Percentiles rank a stretch among this genome's conserved stretches.
phyloP scores from a whole-genome alignment of 441 rosid species.

The California macrophylla region DNA sequence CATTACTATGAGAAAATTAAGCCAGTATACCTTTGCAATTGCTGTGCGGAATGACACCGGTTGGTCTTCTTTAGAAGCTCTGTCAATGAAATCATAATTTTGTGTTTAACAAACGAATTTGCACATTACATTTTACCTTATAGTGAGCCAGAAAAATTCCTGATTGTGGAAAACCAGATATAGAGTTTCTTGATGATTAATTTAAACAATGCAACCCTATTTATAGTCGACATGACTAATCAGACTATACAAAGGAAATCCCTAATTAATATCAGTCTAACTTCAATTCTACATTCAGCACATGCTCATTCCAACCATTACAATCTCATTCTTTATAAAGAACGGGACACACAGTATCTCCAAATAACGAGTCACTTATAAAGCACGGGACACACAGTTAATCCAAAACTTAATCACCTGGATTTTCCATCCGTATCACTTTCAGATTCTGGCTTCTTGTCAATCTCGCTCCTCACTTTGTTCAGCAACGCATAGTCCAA shows the following conservation, averaged over 20 bases:
- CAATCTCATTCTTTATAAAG: not conserved
- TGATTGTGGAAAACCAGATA: not conserved
- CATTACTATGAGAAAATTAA: not conserved
- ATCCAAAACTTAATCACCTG: slow-evolving; percentile 32
- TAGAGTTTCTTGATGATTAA: not conserved
- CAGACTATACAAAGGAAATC: not conserved
- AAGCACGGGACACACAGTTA: not conserved
- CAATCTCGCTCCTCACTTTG: slow-evolving; percentile 89
- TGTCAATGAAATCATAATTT: slow-evolving; percentile 17
- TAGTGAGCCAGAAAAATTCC: too few species aligned
- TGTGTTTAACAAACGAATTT: not conserved
- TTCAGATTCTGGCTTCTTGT: slow-evolving; percentile 65
- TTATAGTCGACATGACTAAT: too few species aligned
- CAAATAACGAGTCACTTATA: not conserved
- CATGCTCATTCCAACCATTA: not conserved
- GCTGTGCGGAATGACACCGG: slow-evolving; percentile 71
- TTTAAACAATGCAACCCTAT: too few species aligned
- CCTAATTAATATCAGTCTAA: not conserved
- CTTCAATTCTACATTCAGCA: not conserved
- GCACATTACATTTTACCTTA: too few species aligned
- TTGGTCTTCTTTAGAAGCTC: slow-evolving; percentile 63
- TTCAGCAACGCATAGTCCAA: slow-evolving; percentile 84
- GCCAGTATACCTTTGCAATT: slow-evolving; percentile 57
- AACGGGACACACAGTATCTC: not conserved
- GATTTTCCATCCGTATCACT: slow-evolving; percentile 54